These are phyloP conservation scores for Penicillium sp. DNA, from an alignment of 2,329 filamentous ascomycete genomes.

Conservation along the genomic window DNA sequence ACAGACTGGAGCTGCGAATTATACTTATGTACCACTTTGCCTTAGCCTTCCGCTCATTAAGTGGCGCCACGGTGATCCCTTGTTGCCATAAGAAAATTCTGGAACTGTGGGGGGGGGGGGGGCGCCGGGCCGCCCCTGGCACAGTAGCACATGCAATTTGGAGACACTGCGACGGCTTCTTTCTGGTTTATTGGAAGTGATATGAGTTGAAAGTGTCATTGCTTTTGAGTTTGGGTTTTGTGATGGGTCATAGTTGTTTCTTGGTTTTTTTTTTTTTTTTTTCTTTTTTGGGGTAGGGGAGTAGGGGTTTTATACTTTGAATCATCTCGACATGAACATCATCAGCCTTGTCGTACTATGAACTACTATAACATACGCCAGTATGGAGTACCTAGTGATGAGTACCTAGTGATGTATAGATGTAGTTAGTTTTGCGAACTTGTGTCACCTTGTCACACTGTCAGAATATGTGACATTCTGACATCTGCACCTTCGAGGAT, in stretches of 20 bases:
- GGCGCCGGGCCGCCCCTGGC: no score
- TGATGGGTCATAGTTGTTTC: slow-evolving; percentile 19
- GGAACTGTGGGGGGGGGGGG: no score
- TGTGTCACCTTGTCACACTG: slow-evolving; percentile 14
- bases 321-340: not conserved
- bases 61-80: no score
- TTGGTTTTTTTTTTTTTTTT: not conserved
- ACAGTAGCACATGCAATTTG: no score
- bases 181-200: no score
- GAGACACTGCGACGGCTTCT: no score
- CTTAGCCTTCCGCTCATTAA: no score
- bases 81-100: no score
- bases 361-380: not conserved
- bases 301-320: not conserved
- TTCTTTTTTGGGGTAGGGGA: not conserved
- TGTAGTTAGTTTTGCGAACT: slow-evolving; percentile 13
- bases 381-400: not conserved
- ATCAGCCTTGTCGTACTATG: not conserved
- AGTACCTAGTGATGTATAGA: not conserved
- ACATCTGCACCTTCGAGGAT: not conserved
- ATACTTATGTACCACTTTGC: no score
- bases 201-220: not conserved
- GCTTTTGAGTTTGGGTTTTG: slow-evolving; percentile 12
- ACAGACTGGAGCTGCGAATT: no score
- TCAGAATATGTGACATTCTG: not conserved